Evolutionary conservation across 2,329 filamentous ascomycete species (phyloP), one percentile per base, ranked within the genome.

Genomic region (Didymella arachidicola): DNA sequence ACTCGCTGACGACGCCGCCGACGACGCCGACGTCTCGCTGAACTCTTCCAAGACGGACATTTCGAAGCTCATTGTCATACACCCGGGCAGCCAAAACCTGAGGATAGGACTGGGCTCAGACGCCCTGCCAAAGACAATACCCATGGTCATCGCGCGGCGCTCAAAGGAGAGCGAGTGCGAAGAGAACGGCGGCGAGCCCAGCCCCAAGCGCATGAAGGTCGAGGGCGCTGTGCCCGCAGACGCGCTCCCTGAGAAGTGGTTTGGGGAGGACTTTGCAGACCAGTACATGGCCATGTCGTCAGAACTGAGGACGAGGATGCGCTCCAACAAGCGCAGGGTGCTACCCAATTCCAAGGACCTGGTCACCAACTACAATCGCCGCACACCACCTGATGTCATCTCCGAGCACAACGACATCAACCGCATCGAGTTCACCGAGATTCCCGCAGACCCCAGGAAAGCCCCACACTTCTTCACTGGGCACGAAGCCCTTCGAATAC

Each of bases 311-410:
- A 81, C 89, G 2, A 90, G 92, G 50, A 96, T 98, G 91, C 89
- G 94, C 61, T 86, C 88, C 66, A 97, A 97, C 79, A 98, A 98
- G 83, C 89, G 92, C 73, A 91, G 96, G 75, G 93, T 97, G 16
- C 80, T 98, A 48, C 95, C 95, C n/a, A 98, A 98, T 74, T 97
- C 93, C 0, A 96, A 97, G 77, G 95, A 99, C 72, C 83, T 97
- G 58, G 94, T 97, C 1, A 87, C 93, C 64, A 98, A 97, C 73
- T 98, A 91, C 83, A 99, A 99, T 77, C 87, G 91, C 52, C 86
- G 92, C 46, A 91, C 88, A 0, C 87, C 90, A 32, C 89, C 92
- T 7, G 95, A 98, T 67, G 86, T 89, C 47, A 98, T 99, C 60
- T 89, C 91, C 5, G 91, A 95, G 71, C 95, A 98, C 79, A 99